These are phyloP conservation scores for Bryum argenteum DNA, from an alignment of 225 moss, liverwort and hornwort species.

Conservation along the genomic window DNA sequence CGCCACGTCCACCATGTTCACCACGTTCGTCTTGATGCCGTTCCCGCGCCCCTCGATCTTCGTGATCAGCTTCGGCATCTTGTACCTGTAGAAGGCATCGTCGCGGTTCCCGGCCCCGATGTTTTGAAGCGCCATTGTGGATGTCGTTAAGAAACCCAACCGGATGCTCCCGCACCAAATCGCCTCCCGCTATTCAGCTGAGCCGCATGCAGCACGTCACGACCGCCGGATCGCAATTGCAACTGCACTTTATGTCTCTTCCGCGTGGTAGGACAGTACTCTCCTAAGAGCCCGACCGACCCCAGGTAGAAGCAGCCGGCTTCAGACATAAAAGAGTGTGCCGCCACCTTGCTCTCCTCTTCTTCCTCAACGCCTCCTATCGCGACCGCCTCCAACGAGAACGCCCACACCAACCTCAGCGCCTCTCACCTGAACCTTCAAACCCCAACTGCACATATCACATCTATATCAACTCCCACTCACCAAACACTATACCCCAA, in stretches of 20 bases:
- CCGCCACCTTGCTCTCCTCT: constrained; percentile 58
- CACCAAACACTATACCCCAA: not conserved
- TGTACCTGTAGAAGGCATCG: constrained; percentile 98
- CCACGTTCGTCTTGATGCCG: constrained; percentile 98
- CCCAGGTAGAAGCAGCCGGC: constrained; percentile 83
- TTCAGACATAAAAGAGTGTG: constrained; percentile 86
- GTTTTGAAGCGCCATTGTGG: constrained; percentile 93
- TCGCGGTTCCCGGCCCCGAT: constrained; percentile 99
- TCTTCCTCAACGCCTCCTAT: constrained; percentile 30
- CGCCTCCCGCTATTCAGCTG: constrained; percentile 44
- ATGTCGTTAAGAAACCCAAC: constrained; percentile 43
- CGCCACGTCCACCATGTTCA: constrained; percentile 99
- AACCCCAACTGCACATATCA: not conserved
- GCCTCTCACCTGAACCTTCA: constrained; percentile 14
- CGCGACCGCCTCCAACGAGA: constrained; percentile 11
- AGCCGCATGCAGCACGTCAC: constrained; percentile 78
- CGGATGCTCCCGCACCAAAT: constrained; percentile 34
- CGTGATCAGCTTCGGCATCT: constrained; percentile 97
- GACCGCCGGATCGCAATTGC: constrained; percentile 24
- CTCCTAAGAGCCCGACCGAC: constrained; percentile 87
- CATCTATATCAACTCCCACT: not conserved
- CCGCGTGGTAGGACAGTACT: constrained; percentile 84
- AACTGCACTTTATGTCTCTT: constrained; percentile 60
- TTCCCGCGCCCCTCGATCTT: constrained; percentile 99
- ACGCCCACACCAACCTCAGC: not conserved